Conservation (phyloP, 306 rosid species). For the Purshia tridentata region DNA sequence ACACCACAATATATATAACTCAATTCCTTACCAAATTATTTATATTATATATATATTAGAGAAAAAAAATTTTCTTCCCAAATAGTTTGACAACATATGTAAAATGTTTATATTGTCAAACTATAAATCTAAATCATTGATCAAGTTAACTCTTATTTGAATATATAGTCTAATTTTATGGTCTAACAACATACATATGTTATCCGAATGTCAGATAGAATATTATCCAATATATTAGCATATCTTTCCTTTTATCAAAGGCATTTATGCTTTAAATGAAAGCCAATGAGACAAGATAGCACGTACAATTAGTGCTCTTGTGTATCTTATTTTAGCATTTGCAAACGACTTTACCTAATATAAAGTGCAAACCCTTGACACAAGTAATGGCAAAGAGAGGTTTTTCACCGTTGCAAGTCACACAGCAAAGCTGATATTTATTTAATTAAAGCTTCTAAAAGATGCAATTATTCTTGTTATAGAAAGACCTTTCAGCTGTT, state of each 20-base stretch:
- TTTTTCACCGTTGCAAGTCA: neutral
- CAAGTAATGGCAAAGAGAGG: neutral
- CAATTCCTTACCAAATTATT: neutral
- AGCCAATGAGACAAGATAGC: slow-evolving; percentile 29
- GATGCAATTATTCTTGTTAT: neutral
- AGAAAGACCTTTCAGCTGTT: neutral
- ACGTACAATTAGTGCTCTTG: slow-evolving; percentile 20
- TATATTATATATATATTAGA: neutral
- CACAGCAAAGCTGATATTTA: no score
- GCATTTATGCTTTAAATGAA: slow-evolving; percentile 26
- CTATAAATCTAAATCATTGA: no score
- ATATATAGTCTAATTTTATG: no score
- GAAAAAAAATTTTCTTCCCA: no score
- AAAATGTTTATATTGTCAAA: no score
- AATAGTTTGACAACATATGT: no score
- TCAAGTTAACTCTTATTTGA: no score
- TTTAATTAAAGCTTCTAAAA: neutral
- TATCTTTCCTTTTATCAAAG: slow-evolving; percentile 20
- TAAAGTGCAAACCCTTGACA: slow-evolving; percentile 27
- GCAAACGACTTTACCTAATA: slow-evolving; percentile 18
- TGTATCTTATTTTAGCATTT: slow-evolving; percentile 23
- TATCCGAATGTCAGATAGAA: no score
- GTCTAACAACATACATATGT: no score
- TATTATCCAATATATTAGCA: neutral
- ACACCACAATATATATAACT: neutral